A percentile compares a stretch with the other conserved stretches of the same genome.
Conservation (phyloP, 108 stramenopile species). For the Cyclotella choctawhatcheeana region DNA sequence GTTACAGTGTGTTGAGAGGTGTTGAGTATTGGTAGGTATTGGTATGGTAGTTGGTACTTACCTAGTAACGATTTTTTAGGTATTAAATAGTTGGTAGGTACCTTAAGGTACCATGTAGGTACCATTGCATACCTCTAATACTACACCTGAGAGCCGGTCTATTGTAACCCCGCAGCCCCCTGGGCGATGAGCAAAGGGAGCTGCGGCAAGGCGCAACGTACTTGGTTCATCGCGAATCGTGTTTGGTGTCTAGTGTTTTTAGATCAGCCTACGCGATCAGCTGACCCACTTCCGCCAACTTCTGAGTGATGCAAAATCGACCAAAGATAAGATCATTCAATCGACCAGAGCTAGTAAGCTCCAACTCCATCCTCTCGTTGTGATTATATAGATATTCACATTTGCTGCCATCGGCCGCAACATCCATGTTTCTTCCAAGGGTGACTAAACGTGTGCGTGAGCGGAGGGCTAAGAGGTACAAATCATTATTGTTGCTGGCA, state of each 20-base stretch:
- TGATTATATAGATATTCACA: neutral
- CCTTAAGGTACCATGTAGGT: too few relatives aligned
- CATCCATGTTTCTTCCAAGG: neutral
- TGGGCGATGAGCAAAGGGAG: neutral
- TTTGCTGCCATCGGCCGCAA: neutral
- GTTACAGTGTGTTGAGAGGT: too few relatives aligned
- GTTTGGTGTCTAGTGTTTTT: neutral
- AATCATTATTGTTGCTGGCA: neutral
- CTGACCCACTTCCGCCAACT: neutral
- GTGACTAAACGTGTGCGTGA: neutral
- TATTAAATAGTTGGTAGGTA: too few relatives aligned
- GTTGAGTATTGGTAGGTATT: too few relatives aligned
- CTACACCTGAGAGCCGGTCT: too few relatives aligned
- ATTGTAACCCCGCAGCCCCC: neutral
- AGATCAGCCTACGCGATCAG: neutral
- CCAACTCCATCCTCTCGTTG: neutral
- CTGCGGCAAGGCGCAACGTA: neutral
- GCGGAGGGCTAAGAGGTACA: neutral
- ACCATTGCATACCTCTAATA: too few relatives aligned
- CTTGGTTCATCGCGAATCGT: neutral
- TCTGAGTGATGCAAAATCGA: neutral
- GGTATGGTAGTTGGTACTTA: too few relatives aligned
- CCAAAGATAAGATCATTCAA: neutral
- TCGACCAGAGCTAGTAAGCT: conserved; percentile 1
- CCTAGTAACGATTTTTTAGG: too few relatives aligned